phyloP scores from a whole-genome alignment of 1,284 basidiomycete genomes.

The Papiliotrema nemorosa region DNA sequence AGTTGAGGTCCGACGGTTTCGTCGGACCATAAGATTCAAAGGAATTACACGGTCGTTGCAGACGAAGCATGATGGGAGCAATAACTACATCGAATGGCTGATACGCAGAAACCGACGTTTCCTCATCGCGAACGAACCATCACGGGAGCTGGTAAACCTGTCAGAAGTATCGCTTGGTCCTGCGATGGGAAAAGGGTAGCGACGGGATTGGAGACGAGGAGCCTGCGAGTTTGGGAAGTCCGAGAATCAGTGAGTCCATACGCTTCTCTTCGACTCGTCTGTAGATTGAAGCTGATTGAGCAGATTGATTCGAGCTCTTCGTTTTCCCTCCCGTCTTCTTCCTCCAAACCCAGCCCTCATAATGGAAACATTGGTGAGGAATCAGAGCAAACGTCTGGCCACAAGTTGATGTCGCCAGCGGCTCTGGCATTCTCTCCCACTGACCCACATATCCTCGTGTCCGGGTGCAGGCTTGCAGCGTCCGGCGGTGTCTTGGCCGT shows the following conservation, averaged over 20 bases:
- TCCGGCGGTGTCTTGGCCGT: slow-evolving; percentile 27
- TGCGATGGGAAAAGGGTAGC: slow-evolving; percentile 24
- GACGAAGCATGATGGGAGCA: too few species aligned
- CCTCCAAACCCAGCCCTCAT: slow-evolving; percentile 31
- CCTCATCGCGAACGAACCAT: neutral
- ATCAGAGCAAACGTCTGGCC: neutral
- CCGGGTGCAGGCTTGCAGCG: slow-evolving; percentile 32
- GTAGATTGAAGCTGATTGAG: too few species aligned
- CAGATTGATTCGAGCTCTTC: slow-evolving; percentile 18
- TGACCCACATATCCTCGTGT: slow-evolving; percentile 33
- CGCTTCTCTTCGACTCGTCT: neutral
- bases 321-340: slow-evolving; percentile 18
- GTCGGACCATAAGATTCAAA: too few species aligned
- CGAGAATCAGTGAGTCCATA: slow-evolving; percentile 5
- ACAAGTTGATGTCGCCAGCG: slow-evolving; percentile 3
- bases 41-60: too few species aligned
- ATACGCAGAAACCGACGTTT: slow-evolving; percentile 2
- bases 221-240: slow-evolving; percentile 22
- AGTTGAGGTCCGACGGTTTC: too few species aligned
- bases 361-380: slow-evolving; percentile 32
- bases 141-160: slow-evolving; percentile 17
- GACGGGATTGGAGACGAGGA: slow-evolving; percentile 22
- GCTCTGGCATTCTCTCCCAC: slow-evolving; percentile 40
- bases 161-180: slow-evolving; percentile 27
- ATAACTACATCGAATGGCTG: too few species aligned